Percentiles rank a stretch among this genome's conserved stretches.
These are phyloP conservation scores for Erysimum cheiranthoides DNA, from an alignment of 345 rosid species.

Conservation along the genomic window DNA sequence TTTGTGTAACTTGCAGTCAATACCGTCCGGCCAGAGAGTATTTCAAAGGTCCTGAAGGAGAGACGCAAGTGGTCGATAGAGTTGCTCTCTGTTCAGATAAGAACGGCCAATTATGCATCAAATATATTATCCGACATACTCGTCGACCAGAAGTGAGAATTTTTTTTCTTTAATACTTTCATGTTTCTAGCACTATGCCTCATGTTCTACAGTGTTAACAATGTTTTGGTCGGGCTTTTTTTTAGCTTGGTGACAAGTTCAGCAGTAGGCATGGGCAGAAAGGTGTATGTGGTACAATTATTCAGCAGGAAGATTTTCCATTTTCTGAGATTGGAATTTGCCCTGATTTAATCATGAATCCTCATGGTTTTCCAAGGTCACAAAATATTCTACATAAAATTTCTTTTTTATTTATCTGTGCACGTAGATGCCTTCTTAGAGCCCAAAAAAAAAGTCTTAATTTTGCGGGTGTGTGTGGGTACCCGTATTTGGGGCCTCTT, in stretches of 20 bases:
- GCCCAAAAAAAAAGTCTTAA: background rate
- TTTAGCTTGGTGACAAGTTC: constrained; percentile 92
- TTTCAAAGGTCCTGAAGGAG: constrained; percentile 81
- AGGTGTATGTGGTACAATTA: constrained; percentile 95
- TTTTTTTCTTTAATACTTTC: constrained; percentile 21
- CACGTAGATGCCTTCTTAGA: constrained; percentile 15
- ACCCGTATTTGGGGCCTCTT: background rate
- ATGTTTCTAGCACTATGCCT: constrained; percentile 18
- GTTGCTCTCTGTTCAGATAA: constrained; percentile 75
- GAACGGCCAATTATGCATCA: constrained; percentile 58
- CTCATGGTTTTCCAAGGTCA: constrained; percentile 98
- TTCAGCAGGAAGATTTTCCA: constrained; percentile 97
- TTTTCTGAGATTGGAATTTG: constrained; percentile 97
- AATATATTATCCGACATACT: constrained; percentile 79
- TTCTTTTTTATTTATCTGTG: constrained; percentile 12
- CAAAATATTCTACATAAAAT: constrained; percentile 14
- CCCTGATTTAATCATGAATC: constrained; percentile 97
- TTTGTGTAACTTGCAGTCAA: constrained; percentile 53
- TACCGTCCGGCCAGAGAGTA: constrained; percentile 61
- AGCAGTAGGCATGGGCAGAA: constrained; percentile 99
- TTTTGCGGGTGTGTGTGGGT: constrained; percentile 3
- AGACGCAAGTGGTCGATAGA: constrained; percentile 81
- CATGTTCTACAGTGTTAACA: constrained; percentile 21
- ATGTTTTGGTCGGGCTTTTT: constrained; percentile 16
- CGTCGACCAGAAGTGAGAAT: constrained; percentile 90